Base-by-base conservation (phyloP, 768 basidiomycete species). In the Collybia sp. region DNA sequence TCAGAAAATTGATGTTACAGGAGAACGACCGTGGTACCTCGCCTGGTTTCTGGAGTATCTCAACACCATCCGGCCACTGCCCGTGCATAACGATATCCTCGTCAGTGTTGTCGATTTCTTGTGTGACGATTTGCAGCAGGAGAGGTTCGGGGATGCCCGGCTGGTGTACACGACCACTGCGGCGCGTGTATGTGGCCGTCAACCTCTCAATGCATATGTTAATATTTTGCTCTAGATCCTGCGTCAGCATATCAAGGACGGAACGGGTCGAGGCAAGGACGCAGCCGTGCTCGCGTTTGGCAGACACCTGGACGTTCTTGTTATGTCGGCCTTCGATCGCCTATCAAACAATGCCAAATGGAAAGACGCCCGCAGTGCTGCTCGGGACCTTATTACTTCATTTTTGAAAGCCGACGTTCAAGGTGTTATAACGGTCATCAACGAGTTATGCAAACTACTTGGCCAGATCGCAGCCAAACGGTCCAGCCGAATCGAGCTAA, bases 61-160 rank as follows among this genome's bases (percentile, higher is more conserved):
- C 40, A 63, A 69, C 42, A 79, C 82, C n/a, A 57, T 85, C 40
- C 70, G 71, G 53, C 62, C 73, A 13, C 65, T 68, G 34, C 55
- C 66, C 19, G 64, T 69, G 20, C 85, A 77, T 60, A 70, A 68
- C n/a, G 82, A 85, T 43, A 71, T 86, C n/a, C 67, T 94, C 30
- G 84, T 85, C 6, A 84, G 80, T 59, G 72, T 86, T 32, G 67
- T 81, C 12, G 80, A 82, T 50, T 85, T 89, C 49, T 72, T 93
- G 43, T 87, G 84, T 60, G 88, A 88, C 58, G 83, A 89, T 52
- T 63, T 88, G 15, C 92, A 93, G 58, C 88, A 92, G 52, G 79
- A 83, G 46, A 76, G 87, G 3, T 86, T 88, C 58, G 63, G 70
- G 41, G 67, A 71, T 18, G 65, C 77, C 16, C 76, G 85, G 12